phyloP scores from a whole-genome alignment of 192 early-diverging fungal species.

The Phycomyces blakesleeanus region DNA sequence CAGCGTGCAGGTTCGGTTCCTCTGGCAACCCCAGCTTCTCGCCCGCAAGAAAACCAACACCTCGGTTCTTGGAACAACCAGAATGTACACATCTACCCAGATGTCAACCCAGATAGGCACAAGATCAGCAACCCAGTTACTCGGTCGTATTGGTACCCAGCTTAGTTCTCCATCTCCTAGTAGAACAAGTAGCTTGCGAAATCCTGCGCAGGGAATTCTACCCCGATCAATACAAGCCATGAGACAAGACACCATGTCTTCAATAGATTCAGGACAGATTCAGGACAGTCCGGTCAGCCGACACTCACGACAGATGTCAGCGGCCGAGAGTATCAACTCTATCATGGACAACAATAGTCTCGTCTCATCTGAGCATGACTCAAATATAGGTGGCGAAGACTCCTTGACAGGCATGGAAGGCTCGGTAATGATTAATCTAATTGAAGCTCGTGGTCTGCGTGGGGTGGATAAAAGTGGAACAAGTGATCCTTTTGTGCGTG shows the following conservation, averaged over 20 bases:
- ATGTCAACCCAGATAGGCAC: slow-evolving; percentile 39
- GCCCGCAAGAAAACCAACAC: slow-evolving; percentile 47
- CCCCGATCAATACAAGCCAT: too few species aligned
- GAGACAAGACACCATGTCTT: too few species aligned
- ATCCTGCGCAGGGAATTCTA: too few species aligned
- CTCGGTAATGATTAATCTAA: slow-evolving; percentile 35
- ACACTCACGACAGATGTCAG: not conserved
- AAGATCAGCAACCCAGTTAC: not conserved
- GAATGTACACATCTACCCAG: slow-evolving; percentile 8
- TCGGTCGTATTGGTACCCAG: too few species aligned
- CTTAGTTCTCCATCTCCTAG: too few species aligned
- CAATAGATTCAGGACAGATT: not conserved
- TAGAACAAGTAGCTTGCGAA: too few species aligned
- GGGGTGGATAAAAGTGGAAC: slow-evolving; percentile 44
- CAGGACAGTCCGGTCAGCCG: not conserved
- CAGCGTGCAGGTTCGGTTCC: slow-evolving; percentile 45
- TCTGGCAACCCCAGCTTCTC: slow-evolving; percentile 57
- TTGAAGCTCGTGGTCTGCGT: slow-evolving; percentile 46
- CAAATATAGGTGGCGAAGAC: not conserved
- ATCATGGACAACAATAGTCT: not conserved
- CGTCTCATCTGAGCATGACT: not conserved
- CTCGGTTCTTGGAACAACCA: slow-evolving; percentile 34
- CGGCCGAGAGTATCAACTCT: not conserved
- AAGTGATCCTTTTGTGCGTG: slow-evolving; percentile 21
- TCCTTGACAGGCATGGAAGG: slow-evolving; percentile 1